phyloP scores from a whole-genome alignment of 331 rosid genomes.

The Rhamnella rubrinervis region DNA sequence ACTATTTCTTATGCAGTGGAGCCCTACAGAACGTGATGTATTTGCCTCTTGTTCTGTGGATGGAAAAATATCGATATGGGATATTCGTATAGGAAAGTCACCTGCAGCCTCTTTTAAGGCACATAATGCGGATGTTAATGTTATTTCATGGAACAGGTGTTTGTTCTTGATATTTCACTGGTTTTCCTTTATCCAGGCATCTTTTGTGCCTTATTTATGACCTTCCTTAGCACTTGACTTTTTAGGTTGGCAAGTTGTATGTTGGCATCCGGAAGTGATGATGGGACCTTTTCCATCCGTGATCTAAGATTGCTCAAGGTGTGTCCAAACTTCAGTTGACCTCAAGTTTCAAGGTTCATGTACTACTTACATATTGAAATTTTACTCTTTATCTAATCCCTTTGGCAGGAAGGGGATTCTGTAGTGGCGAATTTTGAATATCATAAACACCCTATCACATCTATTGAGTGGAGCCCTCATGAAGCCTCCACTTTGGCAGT shows the following conservation, averaged over 20 bases:
- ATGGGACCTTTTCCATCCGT: constrained; percentile 80
- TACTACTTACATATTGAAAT: not conserved
- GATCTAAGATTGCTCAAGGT: constrained; percentile 88
- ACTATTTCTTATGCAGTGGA: constrained; percentile 69
- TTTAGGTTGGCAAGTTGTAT: constrained; percentile 80
- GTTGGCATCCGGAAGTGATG: constrained; percentile 92
- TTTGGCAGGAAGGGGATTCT: constrained; percentile 67
- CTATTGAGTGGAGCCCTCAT: constrained; percentile 95
- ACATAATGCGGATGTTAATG: constrained; percentile 90
- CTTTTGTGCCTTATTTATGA: not conserved
- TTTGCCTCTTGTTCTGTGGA: constrained; percentile 92
- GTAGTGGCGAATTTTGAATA: constrained; percentile 85
- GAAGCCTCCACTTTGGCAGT: constrained; percentile 89
- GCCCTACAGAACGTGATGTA: constrained; percentile 76
- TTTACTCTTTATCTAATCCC: not conserved
- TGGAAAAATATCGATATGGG: constrained; percentile 85
- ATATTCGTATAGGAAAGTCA: constrained; percentile 70
- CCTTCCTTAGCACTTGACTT: constrained; percentile 12
- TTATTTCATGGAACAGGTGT: constrained; percentile 94
- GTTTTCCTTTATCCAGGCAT: constrained; percentile 5
- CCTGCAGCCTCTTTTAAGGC: constrained; percentile 79
- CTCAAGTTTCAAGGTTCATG: not conserved
- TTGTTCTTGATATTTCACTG: constrained; percentile 6
- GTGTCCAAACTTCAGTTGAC: not conserved
- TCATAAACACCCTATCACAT: constrained; percentile 84